Conservation (phyloP, 192 early-diverging fungal species). For the Podila horticola region DNA sequence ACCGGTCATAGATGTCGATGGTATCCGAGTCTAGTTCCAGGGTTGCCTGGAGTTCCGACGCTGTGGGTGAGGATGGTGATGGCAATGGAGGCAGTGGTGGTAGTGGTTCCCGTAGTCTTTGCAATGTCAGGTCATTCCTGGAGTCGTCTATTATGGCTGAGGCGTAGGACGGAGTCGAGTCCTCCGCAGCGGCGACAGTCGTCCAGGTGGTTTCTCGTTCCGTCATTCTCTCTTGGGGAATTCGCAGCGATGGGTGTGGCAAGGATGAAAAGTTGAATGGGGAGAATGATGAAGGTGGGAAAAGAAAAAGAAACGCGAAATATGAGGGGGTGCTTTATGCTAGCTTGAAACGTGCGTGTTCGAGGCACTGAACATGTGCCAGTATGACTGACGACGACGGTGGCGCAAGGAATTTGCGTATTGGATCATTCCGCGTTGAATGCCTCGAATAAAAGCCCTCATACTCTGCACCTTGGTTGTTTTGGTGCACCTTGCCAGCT, state of each 20-base stretch:
- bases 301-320: no score
- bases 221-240: neutral
- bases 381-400: no score
- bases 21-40: constrained; percentile 42
- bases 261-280: neutral
- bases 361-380: no score
- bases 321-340: no score
- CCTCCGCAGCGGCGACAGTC: neutral
- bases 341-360: no score
- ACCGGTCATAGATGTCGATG: constrained; percentile 47
- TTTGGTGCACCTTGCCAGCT: no score
- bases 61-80: neutral
- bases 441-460: no score
- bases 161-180: neutral
- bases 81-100: neutral
- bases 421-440: no score
- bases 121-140: neutral
- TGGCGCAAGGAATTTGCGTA: no score
- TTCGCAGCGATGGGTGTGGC: neutral
- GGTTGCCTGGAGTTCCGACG: constrained; percentile 12
- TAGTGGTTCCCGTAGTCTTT: neutral
- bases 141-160: neutral
- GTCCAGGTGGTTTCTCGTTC: neutral
- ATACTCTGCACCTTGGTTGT: no score
- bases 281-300: no score